A percentile compares a stretch with the other conserved stretches of the same genome.
Evolutionary conservation across 768 basidiomycete species (phyloP).

Genomic region (Pulveroboletus sp.): DNA sequence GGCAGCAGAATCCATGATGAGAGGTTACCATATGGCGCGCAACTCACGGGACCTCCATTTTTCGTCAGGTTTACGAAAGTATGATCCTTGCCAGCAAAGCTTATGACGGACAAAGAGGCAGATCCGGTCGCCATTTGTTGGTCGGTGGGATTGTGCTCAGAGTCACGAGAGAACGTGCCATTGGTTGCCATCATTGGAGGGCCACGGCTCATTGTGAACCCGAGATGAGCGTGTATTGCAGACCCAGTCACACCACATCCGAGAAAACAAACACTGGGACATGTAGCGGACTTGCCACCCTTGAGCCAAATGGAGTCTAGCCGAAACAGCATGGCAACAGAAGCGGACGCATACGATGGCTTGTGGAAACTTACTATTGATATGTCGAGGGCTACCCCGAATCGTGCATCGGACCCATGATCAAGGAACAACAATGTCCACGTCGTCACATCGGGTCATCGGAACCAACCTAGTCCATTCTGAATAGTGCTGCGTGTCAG

Average conservation of each 20-base stretch:
- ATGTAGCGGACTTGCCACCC: neutral
- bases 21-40: neutral
- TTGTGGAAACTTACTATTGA: neutral
- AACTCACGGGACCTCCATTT: neutral
- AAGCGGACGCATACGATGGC: neutral
- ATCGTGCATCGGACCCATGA: neutral
- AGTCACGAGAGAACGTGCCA: neutral
- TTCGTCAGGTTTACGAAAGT: neutral
- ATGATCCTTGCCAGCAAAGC: slow-evolving; percentile 3
- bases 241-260: neutral
- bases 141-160: neutral
- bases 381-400: neutral
- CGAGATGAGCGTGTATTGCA: too few species aligned
- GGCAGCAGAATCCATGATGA: neutral
- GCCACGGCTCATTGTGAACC: neutral
- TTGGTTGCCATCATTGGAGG: neutral
- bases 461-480: neutral
- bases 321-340: neutral
- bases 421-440: neutral
- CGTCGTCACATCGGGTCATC: neutral
- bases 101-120: neutral
- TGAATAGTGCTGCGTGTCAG: neutral
- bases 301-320: neutral
- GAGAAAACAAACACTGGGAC: neutral
- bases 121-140: neutral